Evolutionary conservation across 1,284 basidiomycete species (phyloP).

Genomic region (Ganoderma meredithae): DNA sequence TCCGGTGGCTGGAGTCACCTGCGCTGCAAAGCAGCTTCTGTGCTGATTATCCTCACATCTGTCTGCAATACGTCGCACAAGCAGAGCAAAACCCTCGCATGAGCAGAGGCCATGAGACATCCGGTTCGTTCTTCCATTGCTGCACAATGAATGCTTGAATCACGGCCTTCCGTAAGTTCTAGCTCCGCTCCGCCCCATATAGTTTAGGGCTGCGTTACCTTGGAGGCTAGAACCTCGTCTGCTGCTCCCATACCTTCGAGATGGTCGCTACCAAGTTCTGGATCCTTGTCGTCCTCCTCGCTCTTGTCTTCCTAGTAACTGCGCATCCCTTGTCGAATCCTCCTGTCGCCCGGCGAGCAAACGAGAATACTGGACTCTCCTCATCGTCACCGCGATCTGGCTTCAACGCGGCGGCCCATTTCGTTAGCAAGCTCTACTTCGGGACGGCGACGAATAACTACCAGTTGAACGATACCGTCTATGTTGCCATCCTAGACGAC

Average conservation of each 20-base stretch:
- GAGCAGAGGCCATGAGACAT: not conserved
- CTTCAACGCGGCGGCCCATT: slow-evolving; percentile 47
- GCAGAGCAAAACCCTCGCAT: not conserved
- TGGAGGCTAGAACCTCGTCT: not conserved
- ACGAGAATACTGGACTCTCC: not conserved
- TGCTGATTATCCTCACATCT: not conserved
- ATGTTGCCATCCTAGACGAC: slow-evolving; percentile 50
- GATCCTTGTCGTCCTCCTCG: not conserved
- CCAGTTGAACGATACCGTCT: slow-evolving; percentile 55
- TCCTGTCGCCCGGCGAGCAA: not conserved
- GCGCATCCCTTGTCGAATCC: not conserved
- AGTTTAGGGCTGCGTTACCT: not conserved
- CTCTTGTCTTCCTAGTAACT: not conserved
- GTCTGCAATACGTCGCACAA: not conserved
- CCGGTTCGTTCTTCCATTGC: not conserved
- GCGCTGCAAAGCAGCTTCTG: not conserved
- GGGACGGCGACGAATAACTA: slow-evolving; percentile 65
- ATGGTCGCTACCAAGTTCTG: not conserved
- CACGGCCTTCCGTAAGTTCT: not conserved
- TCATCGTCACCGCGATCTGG: not conserved
- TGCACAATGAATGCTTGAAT: not conserved
- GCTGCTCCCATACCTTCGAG: not conserved
- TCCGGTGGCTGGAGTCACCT: not conserved
- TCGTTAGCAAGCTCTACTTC: slow-evolving; percentile 65
- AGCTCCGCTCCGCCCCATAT: not conserved